These are phyloP conservation scores for Penicillium waksmanii DNA, from an alignment of 495 filamentous ascomycete species.

Conservation along the genomic window DNA sequence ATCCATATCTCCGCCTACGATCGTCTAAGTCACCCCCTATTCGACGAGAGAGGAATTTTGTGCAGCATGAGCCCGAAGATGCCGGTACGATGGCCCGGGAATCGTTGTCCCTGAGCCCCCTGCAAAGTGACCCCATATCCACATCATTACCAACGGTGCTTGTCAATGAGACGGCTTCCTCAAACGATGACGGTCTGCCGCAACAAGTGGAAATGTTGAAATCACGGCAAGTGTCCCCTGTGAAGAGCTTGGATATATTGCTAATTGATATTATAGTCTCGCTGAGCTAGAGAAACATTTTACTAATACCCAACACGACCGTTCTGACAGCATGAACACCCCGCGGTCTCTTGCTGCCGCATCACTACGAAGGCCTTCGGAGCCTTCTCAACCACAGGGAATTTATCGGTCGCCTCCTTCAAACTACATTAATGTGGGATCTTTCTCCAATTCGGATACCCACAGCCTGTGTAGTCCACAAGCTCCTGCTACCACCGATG, in stretches of 20 bases:
- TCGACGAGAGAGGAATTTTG: neutral
- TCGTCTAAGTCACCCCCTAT: neutral
- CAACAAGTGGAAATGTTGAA: constrained; percentile 7
- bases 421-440: neutral
- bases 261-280: neutral
- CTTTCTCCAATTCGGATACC: neutral
- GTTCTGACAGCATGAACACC: constrained; percentile 1
- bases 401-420: neutral
- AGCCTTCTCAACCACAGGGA: neutral
- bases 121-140: neutral
- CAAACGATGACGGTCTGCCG: neutral
- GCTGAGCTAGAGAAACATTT: constrained; percentile 2
- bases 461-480: constrained; percentile 4
- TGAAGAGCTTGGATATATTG: neutral
- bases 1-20: constrained; percentile 3
- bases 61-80: neutral
- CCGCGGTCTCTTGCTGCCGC: neutral
- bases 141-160: neutral
- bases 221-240: neutral
- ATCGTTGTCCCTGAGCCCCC: neutral
- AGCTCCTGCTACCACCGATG: constrained; percentile 6
- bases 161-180: neutral
- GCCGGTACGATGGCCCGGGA: neutral
- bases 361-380: neutral
- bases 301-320: neutral